Evolutionary conservation across 2,329 filamentous ascomycete genomes (phyloP), one percentile per base, ranked within the genome.

Genomic region (Fonsecaea multimorphosa): DNA sequence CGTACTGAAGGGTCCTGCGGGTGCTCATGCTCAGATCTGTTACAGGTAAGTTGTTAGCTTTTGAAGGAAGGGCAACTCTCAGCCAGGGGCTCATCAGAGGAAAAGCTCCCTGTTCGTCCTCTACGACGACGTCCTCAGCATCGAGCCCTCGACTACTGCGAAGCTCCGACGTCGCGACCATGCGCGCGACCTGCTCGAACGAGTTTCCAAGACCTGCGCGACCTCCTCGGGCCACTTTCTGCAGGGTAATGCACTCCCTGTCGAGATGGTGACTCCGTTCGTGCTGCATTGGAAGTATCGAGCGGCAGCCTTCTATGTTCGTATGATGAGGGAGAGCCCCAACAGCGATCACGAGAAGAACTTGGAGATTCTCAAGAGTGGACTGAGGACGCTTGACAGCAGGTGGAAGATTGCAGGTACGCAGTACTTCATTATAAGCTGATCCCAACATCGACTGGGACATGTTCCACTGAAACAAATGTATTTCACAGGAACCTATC

Each of bases 401-500:
- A n/a, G 40, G 14, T 59, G 40, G 40, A 59, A 52, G n/a, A 44
- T 59, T 31, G 57, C 57, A 52, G 57, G 57, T 32, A 51, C 22
- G n/a, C n/a, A 31, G 8, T 8, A 31, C 29, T 31, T 29, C n/a
- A n/a, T n/a, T n/a, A n/a, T 59, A 31, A 31, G 19, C 19, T 24
- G 2, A 12, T 11, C 31, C 11, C 27, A 12, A 34, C 32, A 12
- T 31, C 24, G 31, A 53, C n/a, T 40, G n/a, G n/a, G n/a, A n/a
- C 16, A n/a, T 32, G 5, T 4, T 32, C 2, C 6, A 19, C 1
- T 32, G 27, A 32, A n/a, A 6, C 29, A 31, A 22, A 54, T n/a
- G n/a, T 5, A n/a, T 31, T 22, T 16, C n/a, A 14, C 31, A 54
- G 51, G 51, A 8, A 54, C 51, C 19, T 54, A 59, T 40, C 19